Base-by-base conservation (phyloP, 2,329 filamentous ascomycete genomes). In the Colletotrichum magnum region DNA sequence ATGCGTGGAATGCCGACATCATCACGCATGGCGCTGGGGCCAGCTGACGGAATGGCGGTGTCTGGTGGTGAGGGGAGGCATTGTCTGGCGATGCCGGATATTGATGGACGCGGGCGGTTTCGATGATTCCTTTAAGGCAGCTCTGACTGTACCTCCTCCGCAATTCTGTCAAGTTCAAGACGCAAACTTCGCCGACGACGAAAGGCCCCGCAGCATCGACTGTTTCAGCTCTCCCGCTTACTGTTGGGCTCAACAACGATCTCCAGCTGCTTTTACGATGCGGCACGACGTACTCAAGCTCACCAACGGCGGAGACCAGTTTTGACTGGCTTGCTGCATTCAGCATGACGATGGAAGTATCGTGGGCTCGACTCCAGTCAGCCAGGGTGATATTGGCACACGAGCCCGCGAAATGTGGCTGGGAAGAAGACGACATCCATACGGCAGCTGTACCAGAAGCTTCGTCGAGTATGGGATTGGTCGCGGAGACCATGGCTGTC, bases 211-310 rank as follows among this genome's bases (percentile, higher is more conserved):
- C 36, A 28, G 43, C 56, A 43, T n/a, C 39, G 21, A 65, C 43
- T 18, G 48, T 24, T 21, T 7, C 45, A 18, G 15, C 24, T 36
- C 41, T 24, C 39, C 66, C 45, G 24, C 32, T 26, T 43, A 36
- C 47, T 21, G 43, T 7, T 18, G 24, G 24, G 41, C 60, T 39
- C 56, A 62, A 66, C 39, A 56, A 24, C 62, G 56, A 52, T 59
- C 43, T 18, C n/a, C 32, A 66, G 24, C 48, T 45, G 21, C 58
- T 16, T 41, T 39, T 26, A 18, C 39, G 12, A 58, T n/a, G 52
- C 65, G 26, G 48, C 52, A 45, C 26, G 32, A 36, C 6, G 6
- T 21, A 21, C 12, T 39, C 36, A 54, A 50, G n/a, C 12, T 21
- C 47, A 5, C 6, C 2, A 28, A 26, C 26, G 24, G 50, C 50